Evolutionary conservation across 1,284 basidiomycete species (phyloP), one percentile per base, ranked within the genome.

Genomic region (Puccinia brachypodii): DNA sequence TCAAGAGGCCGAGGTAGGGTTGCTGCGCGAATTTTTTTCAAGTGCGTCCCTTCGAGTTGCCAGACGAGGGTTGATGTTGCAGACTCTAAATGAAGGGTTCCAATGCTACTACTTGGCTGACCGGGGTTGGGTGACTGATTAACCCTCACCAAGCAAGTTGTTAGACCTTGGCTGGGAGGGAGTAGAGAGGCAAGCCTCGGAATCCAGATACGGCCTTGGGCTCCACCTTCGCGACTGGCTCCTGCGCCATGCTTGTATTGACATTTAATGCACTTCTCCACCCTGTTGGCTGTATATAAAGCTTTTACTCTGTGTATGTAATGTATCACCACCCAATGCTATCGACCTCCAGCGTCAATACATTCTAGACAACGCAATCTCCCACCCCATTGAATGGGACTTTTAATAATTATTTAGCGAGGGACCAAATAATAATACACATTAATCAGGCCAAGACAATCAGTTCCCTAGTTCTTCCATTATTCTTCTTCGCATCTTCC

Each of bases 171-270:
- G 64, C 38, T 42, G 40, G 7, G 22, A 68, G 64, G 64, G 36
- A 40, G 38, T 68, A n/a, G n/a, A 42, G 28, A 68, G 64, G 40
- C 64, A 42, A 42, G 64, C 64, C 64, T 44, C 64, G 64, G 64
- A 66, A 66, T 38, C 60, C 31, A 40, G 36, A 66, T 66, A 66
- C 62, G 25, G 56, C 31, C 31, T n/a, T 31, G n/a, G n/a, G 25
- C 56, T 58, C 2, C 62, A 42, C 38, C 64, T 68, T 68, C n/a
- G 64, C 38, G n/a, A 68, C 64, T 42, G 40, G 38, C 40, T 22
- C 64, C n/a, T 28, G 28, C 64, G 64, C 64, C 64, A 68, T 68
- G 64, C 64, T 68, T 68, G 38, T 31, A n/a, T n/a, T n/a, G n/a
- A n/a, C n/a, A n/a, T n/a, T n/a, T n/a, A n/a, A n/a, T n/a, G 25